phyloP scores from a whole-genome alignment of 1,284 basidiomycete genomes.

The Meira miltonrushii region DNA sequence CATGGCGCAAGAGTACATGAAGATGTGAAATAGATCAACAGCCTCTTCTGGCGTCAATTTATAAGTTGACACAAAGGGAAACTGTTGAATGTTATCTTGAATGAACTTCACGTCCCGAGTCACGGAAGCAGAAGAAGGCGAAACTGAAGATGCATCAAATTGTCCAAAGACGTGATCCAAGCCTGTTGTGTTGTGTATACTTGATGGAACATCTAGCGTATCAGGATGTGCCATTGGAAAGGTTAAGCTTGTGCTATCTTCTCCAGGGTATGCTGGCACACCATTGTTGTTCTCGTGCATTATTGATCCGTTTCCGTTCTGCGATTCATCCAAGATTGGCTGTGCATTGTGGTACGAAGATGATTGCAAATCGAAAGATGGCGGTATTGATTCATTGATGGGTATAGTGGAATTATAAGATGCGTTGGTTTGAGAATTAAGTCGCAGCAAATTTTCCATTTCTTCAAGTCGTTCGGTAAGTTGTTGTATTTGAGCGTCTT shows the following conservation, averaged over 20 bases:
- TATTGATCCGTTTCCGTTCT: background rate
- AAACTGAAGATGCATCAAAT: background rate
- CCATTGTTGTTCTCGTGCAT: background rate
- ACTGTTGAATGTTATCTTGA: conserved; percentile 35
- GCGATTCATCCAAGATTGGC: background rate
- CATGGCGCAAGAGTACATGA: conserved; percentile 56
- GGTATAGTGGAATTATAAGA: background rate
- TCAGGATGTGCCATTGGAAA: background rate
- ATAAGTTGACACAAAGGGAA: conserved; percentile 64
- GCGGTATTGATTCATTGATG: background rate
- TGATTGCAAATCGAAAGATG: background rate
- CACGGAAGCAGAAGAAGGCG: too few species aligned
- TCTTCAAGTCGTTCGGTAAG: conserved; percentile 6
- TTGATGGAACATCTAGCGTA: background rate
- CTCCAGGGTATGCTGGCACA: background rate
- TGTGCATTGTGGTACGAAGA: background rate
- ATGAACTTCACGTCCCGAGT: background rate
- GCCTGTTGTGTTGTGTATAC: background rate
- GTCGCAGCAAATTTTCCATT: conserved; percentile 1
- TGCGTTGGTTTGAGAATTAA: background rate
- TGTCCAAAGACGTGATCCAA: background rate
- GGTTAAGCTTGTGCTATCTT: background rate
- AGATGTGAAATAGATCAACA: conserved; percentile 86
- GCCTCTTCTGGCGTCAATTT: conserved; percentile 73
- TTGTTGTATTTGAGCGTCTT: conserved; percentile 8